These are phyloP conservation scores for Exophiala viscosa DNA, from an alignment of 2,329 filamentous ascomycete genomes.

Conservation along the genomic window DNA sequence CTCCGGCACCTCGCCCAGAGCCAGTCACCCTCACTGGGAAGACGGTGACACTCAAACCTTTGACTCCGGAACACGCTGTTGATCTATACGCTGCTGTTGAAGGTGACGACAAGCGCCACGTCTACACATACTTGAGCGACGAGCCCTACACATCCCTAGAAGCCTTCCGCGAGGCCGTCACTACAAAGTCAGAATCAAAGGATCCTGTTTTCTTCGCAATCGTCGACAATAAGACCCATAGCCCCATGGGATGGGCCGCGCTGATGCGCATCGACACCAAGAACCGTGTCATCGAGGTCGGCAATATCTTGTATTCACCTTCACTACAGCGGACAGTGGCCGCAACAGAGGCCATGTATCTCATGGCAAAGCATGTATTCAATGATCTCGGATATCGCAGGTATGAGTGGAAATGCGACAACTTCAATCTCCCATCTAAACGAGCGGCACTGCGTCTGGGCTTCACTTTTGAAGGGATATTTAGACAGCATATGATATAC, in stretches of 20 bases:
- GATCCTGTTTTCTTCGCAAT: constrained; percentile 47
- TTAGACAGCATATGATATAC: constrained; percentile 59
- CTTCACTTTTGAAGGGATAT: constrained; percentile 58
- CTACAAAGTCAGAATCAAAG: constrained; percentile 26
- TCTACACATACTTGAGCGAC: constrained; percentile 44
- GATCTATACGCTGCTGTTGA: constrained; percentile 33
- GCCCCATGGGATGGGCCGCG: constrained; percentile 42
- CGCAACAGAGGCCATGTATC: constrained; percentile 57
- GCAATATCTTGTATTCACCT: constrained; percentile 51
- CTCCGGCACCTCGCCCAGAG: constrained; percentile 13
- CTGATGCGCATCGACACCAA: constrained; percentile 47
- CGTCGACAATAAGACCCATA: constrained; percentile 34
- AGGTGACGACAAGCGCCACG: constrained; percentile 25
- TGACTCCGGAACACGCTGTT: constrained; percentile 30
- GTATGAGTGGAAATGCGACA: constrained; percentile 64
- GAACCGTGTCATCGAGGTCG: constrained; percentile 56
- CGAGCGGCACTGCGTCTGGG: constrained; percentile 56
- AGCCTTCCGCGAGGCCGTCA: constrained; percentile 32
- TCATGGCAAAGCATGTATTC: constrained; percentile 55
- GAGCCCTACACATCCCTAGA: constrained; percentile 35
- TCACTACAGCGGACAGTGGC: constrained; percentile 51
- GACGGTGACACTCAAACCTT: constrained; percentile 31
- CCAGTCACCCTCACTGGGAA: constrained; percentile 25
- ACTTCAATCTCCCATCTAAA: constrained; percentile 52
- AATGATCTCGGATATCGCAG: constrained; percentile 53